Evolutionary conservation across 2,329 filamentous ascomycete genomes (phyloP).

Genomic region (Aspergillus fumigatiaffinis): DNA sequence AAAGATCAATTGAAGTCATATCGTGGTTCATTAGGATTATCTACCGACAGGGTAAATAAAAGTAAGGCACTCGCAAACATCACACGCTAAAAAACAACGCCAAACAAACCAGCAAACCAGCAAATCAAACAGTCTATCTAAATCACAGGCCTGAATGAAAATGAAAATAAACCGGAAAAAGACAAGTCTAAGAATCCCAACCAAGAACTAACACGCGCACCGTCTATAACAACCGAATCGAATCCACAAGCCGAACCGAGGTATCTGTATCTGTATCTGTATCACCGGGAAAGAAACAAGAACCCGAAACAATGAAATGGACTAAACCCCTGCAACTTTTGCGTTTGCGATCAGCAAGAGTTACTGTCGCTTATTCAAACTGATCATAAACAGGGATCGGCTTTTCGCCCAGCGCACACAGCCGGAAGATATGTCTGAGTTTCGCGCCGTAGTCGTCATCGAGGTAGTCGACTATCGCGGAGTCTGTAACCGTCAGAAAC

Average conservation of each 20-base stretch:
- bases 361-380: conserved; percentile 19
- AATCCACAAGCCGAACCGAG: conserved; percentile 12
- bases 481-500: no score
- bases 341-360: neutral
- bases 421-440: conserved; percentile 49
- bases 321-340: no score
- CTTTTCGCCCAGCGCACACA: conserved; percentile 47
- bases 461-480: conserved; percentile 49
- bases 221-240: conserved; percentile 15
- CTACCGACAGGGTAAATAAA: neutral
- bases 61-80: neutral
- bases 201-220: conserved; percentile 5
- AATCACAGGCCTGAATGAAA: neutral
- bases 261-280: neutral
- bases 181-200: conserved; percentile 1
- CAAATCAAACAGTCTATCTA: neutral
- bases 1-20: neutral
- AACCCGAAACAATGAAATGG: neutral
- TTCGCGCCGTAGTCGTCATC: conserved; percentile 45
- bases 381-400: conserved; percentile 44
- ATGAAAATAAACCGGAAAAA: conserved; percentile 3
- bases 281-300: conserved; percentile 7
- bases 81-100: neutral
- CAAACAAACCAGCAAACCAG: neutral
- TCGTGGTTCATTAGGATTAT: neutral